These are phyloP conservation scores for Brassica carinata DNA, from an alignment of 345 rosid genomes.

Conservation along the genomic window DNA sequence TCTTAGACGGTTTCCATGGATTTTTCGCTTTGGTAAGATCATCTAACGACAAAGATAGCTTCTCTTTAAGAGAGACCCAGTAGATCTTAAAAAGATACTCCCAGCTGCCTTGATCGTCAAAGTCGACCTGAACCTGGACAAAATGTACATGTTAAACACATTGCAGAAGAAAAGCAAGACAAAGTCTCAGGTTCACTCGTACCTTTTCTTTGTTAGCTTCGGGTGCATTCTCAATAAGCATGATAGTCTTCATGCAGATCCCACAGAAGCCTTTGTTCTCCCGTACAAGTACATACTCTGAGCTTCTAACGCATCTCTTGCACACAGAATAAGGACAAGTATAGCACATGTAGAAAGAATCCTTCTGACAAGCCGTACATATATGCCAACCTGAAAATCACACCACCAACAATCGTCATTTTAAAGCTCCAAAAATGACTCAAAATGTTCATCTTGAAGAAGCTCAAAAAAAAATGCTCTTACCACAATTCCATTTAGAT, in stretches of 20 bases:
- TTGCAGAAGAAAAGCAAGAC: too few species aligned
- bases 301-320: constrained; percentile 81
- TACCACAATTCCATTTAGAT: constrained; percentile 93
- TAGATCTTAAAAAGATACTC: constrained; percentile 97
- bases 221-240: not conserved
- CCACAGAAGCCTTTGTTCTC: constrained; percentile 91
- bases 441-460: too few species aligned
- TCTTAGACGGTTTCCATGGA: constrained; percentile 66
- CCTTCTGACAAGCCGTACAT: constrained; percentile 80
- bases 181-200: too few species aligned
- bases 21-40: constrained; percentile 74
- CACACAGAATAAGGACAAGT: constrained; percentile 95
- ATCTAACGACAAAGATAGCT: constrained; percentile 60
- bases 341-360: constrained; percentile 87
- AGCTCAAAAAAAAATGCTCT: too few species aligned
- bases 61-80: constrained; percentile 77
- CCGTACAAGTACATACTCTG: constrained; percentile 78
- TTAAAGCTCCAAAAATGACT: too few species aligned
- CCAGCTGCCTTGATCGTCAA: constrained; percentile 96
- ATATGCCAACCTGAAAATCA: constrained; percentile 62
- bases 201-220: constrained; percentile 44
- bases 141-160: not conserved
- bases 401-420: too few species aligned
- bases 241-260: constrained; percentile 51
- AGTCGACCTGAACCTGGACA: constrained; percentile 81